These are phyloP conservation scores for Phytopythium boreale DNA, from an alignment of 352 stramenopile species.

Conservation along the genomic window DNA sequence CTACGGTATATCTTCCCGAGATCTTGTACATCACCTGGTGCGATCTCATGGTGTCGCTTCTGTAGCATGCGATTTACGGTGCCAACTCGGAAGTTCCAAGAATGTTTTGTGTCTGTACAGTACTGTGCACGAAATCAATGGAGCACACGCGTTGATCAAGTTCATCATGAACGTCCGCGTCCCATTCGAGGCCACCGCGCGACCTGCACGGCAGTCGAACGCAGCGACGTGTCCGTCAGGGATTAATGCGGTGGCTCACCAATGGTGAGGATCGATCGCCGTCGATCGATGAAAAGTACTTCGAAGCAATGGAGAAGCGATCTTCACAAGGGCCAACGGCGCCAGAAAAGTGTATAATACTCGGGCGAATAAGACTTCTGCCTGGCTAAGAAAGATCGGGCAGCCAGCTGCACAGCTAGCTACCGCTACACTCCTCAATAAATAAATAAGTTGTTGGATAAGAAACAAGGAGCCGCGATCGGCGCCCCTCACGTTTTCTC, in stretches of 20 bases:
- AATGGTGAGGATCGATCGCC: no score
- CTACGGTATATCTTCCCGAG: background rate
- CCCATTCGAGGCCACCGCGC: no score
- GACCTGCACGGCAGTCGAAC: no score
- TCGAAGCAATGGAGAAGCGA: background rate
- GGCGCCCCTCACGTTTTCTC: background rate
- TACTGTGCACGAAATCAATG: background rate
- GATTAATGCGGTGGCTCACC: no score
- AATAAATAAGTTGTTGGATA: conserved; percentile 3
- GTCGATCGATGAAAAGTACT: no score
- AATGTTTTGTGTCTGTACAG: no score
- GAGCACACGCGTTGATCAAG: background rate
- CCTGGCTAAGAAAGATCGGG: background rate
- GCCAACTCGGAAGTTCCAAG: no score
- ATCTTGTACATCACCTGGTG: background rate
- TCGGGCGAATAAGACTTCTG: background rate
- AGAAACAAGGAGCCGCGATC: background rate
- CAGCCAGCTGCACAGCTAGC: background rate
- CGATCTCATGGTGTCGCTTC: background rate
- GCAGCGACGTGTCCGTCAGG: no score
- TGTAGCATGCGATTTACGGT: no score
- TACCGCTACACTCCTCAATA: background rate
- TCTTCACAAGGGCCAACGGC: background rate
- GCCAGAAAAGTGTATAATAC: conserved; percentile 1
- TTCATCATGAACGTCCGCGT: background rate